Conservation (phyloP, 768 basidiomycete species). For the Termitomyces sp. region DNA sequence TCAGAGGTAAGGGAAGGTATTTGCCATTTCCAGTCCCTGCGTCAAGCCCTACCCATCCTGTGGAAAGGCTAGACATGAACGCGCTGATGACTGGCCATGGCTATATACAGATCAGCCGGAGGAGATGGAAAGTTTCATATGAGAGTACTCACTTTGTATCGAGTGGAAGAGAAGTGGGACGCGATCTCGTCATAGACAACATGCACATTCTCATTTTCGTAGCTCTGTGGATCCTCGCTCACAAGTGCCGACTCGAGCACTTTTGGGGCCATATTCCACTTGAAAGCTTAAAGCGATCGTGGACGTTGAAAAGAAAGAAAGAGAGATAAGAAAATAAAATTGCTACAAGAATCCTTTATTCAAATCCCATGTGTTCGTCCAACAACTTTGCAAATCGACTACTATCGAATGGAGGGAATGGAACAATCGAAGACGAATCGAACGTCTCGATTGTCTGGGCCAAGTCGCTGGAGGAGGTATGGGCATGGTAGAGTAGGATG, state of each 20-base stretch:
- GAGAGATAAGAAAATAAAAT: background rate
- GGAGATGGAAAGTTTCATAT: background rate
- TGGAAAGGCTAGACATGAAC: conserved; percentile 66
- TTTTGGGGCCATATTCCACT: conserved; percentile 10
- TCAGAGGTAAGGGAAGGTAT: conserved; percentile 75
- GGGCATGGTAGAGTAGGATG: background rate
- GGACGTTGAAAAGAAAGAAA: conserved; percentile 7
- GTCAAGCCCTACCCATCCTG: conserved; percentile 86
- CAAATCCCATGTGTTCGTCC: conserved; percentile 78
- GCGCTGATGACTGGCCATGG: conserved; percentile 85
- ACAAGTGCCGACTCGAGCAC: conserved; percentile 35
- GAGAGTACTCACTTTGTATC: conserved; percentile 64
- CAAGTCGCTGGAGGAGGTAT: conserved; percentile 37
- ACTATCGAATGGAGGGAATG: conserved; percentile 67
- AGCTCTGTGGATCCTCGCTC: conserved; percentile 44
- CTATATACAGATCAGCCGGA: conserved; percentile 28
- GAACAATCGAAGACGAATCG: conserved; percentile 35
- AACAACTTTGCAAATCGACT: conserved; percentile 60
- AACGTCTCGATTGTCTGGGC: conserved; percentile 47
- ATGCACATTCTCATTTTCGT: conserved; percentile 78
- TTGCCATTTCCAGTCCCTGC: conserved; percentile 98
- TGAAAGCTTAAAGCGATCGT: conserved; percentile 4
- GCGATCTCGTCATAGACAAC: conserved; percentile 82
- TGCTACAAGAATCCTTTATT: conserved; percentile 10
- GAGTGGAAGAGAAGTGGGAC: conserved; percentile 79